Evolutionary conservation across 2,329 filamentous ascomycete species (phyloP).

Genomic region (Trichoderma sp.): DNA sequence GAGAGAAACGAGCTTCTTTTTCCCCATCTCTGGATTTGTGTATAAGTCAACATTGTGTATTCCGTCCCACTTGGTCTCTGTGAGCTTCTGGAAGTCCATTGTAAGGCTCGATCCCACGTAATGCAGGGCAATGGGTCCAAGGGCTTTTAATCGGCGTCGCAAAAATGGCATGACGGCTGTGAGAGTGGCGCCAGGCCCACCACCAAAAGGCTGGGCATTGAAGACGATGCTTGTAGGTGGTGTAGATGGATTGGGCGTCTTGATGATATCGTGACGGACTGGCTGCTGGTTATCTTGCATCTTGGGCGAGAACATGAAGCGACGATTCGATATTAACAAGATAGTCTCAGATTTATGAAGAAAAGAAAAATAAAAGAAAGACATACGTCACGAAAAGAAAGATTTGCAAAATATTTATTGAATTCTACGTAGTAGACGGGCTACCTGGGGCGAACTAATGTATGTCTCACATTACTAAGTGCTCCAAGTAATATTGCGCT

Average conservation of each 20-base stretch:
- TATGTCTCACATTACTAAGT: conserved; percentile 5
- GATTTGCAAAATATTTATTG: neutral
- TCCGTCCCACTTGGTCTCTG: neutral
- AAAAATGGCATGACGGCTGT: conserved; percentile 3
- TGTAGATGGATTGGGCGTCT: neutral
- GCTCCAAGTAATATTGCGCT: neutral
- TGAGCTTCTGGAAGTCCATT: conserved; percentile 5
- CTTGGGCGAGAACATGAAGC: neutral
- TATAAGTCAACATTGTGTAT: conserved; percentile 8
- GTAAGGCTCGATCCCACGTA: conserved; percentile 21
- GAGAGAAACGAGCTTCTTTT: neutral
- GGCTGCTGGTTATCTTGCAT: neutral
- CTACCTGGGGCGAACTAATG: conserved; percentile 1
- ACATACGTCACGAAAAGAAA: neutral
- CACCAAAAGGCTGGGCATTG: conserved; percentile 21
- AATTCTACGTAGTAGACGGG: neutral
- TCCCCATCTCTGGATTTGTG: neutral
- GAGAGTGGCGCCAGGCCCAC: conserved; percentile 4
- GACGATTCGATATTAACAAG: neutral
- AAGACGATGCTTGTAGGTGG: neutral
- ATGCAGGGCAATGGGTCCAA: neutral
- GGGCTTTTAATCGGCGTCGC: neutral
- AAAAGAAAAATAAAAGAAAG: neutral
- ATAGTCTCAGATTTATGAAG: neutral
- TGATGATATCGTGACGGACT: neutral